phyloP scores from a whole-genome alignment of 2,329 filamentous ascomycete genomes.

The Coniochaeta sp. region DNA sequence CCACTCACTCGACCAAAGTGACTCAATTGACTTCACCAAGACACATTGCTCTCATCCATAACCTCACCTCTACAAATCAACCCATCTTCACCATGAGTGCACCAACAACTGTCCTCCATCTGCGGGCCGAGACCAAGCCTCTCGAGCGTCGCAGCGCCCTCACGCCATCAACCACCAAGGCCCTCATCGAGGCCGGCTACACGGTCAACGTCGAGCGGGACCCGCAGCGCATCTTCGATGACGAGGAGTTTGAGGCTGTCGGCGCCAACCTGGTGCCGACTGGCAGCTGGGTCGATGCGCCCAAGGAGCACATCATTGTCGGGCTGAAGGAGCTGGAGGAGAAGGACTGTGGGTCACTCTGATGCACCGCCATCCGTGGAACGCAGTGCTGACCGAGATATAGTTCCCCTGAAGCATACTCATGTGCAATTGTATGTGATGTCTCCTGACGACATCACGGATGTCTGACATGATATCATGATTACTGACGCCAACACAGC shows the following conservation, averaged over 20 bases:
- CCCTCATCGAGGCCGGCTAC: slow-evolving; percentile 63
- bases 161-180: slow-evolving; percentile 2
- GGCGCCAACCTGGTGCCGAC: slow-evolving; percentile 60
- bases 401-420: slow-evolving; percentile 62
- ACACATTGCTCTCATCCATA: neutral
- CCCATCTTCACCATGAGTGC: slow-evolving; percentile 19
- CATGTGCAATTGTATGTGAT: slow-evolving; percentile 52
- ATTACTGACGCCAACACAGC: slow-evolving; percentile 1
- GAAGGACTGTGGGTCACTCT: slow-evolving; percentile 46
- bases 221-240: slow-evolving; percentile 58
- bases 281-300: slow-evolving; percentile 61
- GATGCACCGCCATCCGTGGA: neutral
- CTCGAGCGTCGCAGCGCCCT: slow-evolving; percentile 37
- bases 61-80: neutral
- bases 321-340: slow-evolving; percentile 74
- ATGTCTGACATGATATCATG: neutral
- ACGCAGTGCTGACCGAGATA: neutral
- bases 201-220: slow-evolving; percentile 60
- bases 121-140: slow-evolving; percentile 53
- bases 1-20: neutral
- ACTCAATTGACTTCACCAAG: neutral
- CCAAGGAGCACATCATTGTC: slow-evolving; percentile 62
- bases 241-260: slow-evolving; percentile 52
- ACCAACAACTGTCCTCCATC: slow-evolving; percentile 33
- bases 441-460: neutral